These are phyloP conservation scores for Debaryomyces prosopidis DNA, from an alignment of 805 yeast genomes.

Conservation along the genomic window DNA sequence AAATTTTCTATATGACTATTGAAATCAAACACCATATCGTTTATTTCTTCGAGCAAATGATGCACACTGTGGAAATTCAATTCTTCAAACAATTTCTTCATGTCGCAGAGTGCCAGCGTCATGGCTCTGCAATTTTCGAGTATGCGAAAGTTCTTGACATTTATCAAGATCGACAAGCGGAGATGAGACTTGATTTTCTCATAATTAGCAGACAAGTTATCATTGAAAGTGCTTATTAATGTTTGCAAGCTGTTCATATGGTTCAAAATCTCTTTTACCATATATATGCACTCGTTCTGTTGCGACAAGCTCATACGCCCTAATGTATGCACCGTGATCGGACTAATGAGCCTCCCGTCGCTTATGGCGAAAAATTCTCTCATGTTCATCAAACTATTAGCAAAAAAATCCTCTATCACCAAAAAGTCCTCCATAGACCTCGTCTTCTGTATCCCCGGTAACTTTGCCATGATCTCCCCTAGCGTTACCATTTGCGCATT, in stretches of 20 bases:
- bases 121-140: conserved; percentile 15
- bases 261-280: conserved; percentile 4
- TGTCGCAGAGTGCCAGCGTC: conserved; percentile 11
- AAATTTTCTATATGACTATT: conserved; percentile 7
- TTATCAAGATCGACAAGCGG: conserved; percentile 11
- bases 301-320: neutral
- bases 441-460: conserved; percentile 6
- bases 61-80: conserved; percentile 7
- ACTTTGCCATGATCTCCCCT: conserved; percentile 4
- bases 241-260: conserved; percentile 3
- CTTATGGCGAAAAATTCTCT: conserved; percentile 4
- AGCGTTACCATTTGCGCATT: neutral
- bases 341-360: conserved; percentile 4
- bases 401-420: conserved; percentile 8
- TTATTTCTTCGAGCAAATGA: conserved; percentile 8
- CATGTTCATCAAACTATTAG: conserved; percentile 5
- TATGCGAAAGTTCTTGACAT: conserved; percentile 6
- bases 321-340: conserved; percentile 1
- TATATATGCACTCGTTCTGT: conserved; percentile 3
- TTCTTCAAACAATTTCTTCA: conserved; percentile 7
- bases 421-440: conserved; percentile 6
- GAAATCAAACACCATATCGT: conserved; percentile 12
- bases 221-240: conserved; percentile 7
- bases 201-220: conserved; percentile 5
- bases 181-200: conserved; percentile 4